These are phyloP conservation scores for Cyclanthera cordifolia DNA, from an alignment of 306 rosid genomes.

Conservation along the genomic window DNA sequence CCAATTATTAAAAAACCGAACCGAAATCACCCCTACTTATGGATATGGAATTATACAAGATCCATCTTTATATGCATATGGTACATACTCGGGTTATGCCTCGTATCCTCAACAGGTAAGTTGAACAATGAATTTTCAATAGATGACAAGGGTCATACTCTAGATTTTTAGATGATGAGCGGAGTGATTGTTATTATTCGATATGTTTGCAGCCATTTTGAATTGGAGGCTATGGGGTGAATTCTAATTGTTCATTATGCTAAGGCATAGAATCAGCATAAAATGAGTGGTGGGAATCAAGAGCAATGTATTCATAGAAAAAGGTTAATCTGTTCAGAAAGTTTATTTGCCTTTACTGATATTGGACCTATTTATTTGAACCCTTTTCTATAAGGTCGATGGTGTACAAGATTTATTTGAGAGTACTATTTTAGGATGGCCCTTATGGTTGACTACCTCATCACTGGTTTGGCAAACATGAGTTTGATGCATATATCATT, in stretches of 20 bases:
- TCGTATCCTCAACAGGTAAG: constrained; percentile 76
- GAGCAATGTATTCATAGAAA: not conserved
- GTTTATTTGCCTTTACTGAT: not conserved
- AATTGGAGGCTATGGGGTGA: not conserved
- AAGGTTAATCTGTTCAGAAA: not conserved
- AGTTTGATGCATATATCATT: not conserved
- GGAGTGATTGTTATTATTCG: not conserved
- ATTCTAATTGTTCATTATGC: constrained; percentile 1
- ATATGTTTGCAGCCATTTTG: constrained; percentile 10
- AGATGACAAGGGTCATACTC: not conserved
- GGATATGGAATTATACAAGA: constrained; percentile 59
- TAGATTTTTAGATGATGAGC: not conserved
- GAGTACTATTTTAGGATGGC: too few species aligned
- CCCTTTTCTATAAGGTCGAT: constrained; percentile 44
- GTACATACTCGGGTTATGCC: constrained; percentile 64
- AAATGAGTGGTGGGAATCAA: constrained; percentile 1
- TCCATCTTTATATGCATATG: constrained; percentile 64
- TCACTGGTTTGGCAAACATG: constrained; percentile 31
- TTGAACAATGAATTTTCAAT: too few species aligned
- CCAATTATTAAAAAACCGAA: too few species aligned
- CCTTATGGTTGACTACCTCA: constrained; percentile 46
- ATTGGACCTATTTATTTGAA: not conserved
- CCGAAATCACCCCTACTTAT: too few species aligned
- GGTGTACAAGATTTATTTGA: constrained; percentile 73
- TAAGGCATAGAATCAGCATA: constrained; percentile 9